Percentiles rank a stretch among this genome's conserved stretches.
These are phyloP conservation scores for Eutypa lata DNA, from an alignment of 2,329 filamentous ascomycete genomes.

Conservation along the genomic window DNA sequence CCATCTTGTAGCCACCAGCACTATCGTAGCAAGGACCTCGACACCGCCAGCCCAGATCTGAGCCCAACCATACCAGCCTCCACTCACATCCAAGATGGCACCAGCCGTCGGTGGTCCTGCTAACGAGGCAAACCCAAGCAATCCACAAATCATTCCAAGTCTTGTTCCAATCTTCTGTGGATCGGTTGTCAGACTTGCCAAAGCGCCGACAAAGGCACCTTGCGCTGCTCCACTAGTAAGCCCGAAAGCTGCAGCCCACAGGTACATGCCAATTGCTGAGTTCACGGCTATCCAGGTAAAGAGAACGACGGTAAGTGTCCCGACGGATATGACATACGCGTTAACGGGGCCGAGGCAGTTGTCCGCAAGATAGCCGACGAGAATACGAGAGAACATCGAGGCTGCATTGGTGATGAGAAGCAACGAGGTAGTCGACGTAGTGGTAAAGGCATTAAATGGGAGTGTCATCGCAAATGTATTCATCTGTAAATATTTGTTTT, in stretches of 20 bases:
- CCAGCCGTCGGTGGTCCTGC: slow-evolving; percentile 43
- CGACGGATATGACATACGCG: slow-evolving; percentile 45
- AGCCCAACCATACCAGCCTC: slow-evolving; percentile 39
- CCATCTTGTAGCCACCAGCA: slow-evolving; percentile 12
- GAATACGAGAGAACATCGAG: slow-evolving; percentile 51
- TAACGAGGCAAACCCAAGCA: slow-evolving; percentile 39
- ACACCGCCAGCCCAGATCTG: slow-evolving; percentile 46
- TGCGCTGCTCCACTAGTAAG: slow-evolving; percentile 41
- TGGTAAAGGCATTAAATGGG: slow-evolving; percentile 41
- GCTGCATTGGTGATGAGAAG: slow-evolving; percentile 56
- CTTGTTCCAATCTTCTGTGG: slow-evolving; percentile 42
- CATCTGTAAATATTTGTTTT: slow-evolving; percentile 15
- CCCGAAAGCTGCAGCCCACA: slow-evolving; percentile 42
- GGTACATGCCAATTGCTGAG: slow-evolving; percentile 36
- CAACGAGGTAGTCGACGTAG: slow-evolving; percentile 49
- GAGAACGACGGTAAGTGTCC: slow-evolving; percentile 43
- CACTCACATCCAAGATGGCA: slow-evolving; percentile 39
- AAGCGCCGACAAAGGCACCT: slow-evolving; percentile 37
- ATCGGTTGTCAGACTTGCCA: slow-evolving; percentile 41
- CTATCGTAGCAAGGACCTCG: slow-evolving; percentile 11
- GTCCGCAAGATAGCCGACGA: slow-evolving; percentile 53
- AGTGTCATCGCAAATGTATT: slow-evolving; percentile 25
- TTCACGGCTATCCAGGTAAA: slow-evolving; percentile 55
- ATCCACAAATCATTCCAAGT: slow-evolving; percentile 43
- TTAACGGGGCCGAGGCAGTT: slow-evolving; percentile 51